Evolutionary conservation across 2,329 filamentous ascomycete genomes (phyloP), one percentile per base, ranked within the genome.

Genomic region (Fusarium nelsonii): DNA sequence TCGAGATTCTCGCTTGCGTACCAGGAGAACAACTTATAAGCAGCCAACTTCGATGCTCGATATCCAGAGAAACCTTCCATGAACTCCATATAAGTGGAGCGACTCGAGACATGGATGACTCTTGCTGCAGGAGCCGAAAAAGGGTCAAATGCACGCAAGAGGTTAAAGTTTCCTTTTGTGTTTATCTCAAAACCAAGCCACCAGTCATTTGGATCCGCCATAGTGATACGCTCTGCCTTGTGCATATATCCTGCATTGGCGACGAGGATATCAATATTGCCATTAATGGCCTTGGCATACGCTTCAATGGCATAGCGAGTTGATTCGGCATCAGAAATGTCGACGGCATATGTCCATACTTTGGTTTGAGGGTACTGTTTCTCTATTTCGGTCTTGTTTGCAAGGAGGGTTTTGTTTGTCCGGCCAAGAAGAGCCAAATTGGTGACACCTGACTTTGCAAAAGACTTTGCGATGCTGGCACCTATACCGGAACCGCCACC

Each of bases 401-500:
- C 61, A 3, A 77, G 61, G 16, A 83, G 74, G 2, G 72, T 71
- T 8, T 66, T 70, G 14, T 74, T 60, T 14, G 78, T 80, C 6
- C 84, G 81, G 18, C 80, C 82, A 1, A 81, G 65, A 41, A 86
- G 76, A 41, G 79, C 78, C 28, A 85, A 68, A 12, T 76, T 75
- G 12, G 73, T 54, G 12, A 82, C 78, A 0, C 77, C 78, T 0
- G 84, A 84, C 11, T 73, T 62, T 16, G 80, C 76, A 68, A 84
- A 92, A 40, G 88, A 81, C 51, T 84, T 82, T 6, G 90, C 89
- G 11, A 91, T 85, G 2, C 87, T 85, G 54, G 87, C 86, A 3
- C 90, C 90, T 45, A 92, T 86, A 26, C 89, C 88, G 1, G 84
- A 85, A 6, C 86, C 86, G 12, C 85, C 89, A 26, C 90, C 90